Evolutionary conservation across 2,329 filamentous ascomycete species (phyloP), one percentile per base, ranked within the genome.

Genomic region (Fulvia fulva): DNA sequence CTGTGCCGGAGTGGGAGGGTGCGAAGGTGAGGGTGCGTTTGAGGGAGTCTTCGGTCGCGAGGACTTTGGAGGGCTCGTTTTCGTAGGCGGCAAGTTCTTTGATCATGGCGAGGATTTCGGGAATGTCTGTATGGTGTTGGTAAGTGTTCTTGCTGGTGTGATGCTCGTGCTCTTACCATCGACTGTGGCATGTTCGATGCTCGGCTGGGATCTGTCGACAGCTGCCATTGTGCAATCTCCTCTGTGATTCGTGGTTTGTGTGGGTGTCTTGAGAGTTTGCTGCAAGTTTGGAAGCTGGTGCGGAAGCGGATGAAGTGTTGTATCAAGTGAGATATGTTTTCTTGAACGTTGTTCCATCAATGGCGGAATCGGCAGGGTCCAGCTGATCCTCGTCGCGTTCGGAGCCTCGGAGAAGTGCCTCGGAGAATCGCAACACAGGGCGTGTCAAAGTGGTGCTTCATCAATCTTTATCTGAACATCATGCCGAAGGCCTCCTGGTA

Each of bases 81-180:
- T 97, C 91, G 78, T 97, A 96, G 67, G 87, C 84, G 65, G 93
- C 93, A 8, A 97, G 86, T 71, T 91, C 93, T 55, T 85, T 83
- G 75, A 97, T 91, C 70, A 97, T 81, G 65, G 80, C 76, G 25
- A 96, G 84, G 73, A 97, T 96, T n/a, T 80, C 79, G 23, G 87
- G 83, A 57, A 95, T 84, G 70, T 97, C 93, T 96, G 59, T 37
- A 49, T n/a, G n/a, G n/a, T n/a, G 30, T 19, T 7, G 22, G 11
- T 51, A 51, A 59, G 52, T 49, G 32, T 30, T 11, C 12, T 50
- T 19, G 11, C 14, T 16, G 6, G 6, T 19, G 21, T 21, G 50
- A 16, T 52, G 37, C 14, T 41, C 4, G 5, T 41, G 14, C 16
- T 41, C 37, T 19, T n/a, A 69, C 67, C 67, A 55, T 85, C 78